These are phyloP conservation scores for Melampsora larici-populina DNA, from an alignment of 1,284 basidiomycete genomes.

Conservation along the genomic window DNA sequence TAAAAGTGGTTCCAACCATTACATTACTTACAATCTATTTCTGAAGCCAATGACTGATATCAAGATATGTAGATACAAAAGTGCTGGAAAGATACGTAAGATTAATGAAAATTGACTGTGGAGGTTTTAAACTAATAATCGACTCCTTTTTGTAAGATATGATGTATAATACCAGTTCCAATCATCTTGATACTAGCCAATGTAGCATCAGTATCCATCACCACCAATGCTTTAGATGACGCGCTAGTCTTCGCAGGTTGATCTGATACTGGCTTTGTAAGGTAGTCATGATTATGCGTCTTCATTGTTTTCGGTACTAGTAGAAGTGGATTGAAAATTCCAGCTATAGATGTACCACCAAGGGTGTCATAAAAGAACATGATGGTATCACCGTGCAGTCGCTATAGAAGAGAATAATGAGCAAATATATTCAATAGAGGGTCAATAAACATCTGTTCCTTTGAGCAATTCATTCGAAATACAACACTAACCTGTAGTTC, in stretches of 20 bases:
- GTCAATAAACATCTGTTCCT: neutral
- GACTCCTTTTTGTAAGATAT: conserved; percentile 26
- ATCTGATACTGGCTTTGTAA: conserved; percentile 1
- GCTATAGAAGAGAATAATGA: conserved; percentile 55
- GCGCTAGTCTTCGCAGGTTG: neutral
- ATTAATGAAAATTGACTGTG: too few species aligned
- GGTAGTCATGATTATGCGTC: conserved; percentile 8
- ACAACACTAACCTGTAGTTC: conserved; percentile 16
- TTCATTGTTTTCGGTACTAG: conserved; percentile 64
- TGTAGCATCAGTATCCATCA: conserved; percentile 19
- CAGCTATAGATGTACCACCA: conserved; percentile 76
- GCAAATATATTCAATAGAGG: neutral
- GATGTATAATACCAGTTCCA: conserved; percentile 20
- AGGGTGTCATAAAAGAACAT: conserved; percentile 79
- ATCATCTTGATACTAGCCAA: conserved; percentile 13
- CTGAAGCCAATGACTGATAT: too few species aligned
- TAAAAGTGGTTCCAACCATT: too few species aligned
- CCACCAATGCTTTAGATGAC: neutral
- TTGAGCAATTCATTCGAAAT: neutral
- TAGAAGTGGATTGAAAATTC: conserved; percentile 75
- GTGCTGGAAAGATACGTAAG: too few species aligned
- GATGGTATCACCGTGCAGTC: conserved; percentile 72
- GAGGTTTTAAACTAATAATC: conserved; percentile 28
- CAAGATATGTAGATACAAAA: too few species aligned
- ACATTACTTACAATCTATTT: too few species aligned